phyloP scores from a whole-genome alignment of 352 stramenopile species.

The Globisporangium irregulare region DNA sequence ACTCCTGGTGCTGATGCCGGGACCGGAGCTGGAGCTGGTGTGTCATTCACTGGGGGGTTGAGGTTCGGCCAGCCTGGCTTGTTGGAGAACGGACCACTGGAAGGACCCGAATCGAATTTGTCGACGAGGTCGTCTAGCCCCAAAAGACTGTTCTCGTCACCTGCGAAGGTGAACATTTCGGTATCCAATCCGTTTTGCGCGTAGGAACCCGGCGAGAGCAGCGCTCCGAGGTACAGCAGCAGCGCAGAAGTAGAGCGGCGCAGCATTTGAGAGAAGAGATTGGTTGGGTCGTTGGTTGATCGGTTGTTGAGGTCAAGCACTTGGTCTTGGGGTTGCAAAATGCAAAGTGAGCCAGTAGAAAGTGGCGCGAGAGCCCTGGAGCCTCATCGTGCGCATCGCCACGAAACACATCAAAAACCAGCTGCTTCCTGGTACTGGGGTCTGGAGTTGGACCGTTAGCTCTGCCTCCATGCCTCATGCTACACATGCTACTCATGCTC shows the following conservation, averaged over 20 bases:
- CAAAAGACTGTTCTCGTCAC: neutral
- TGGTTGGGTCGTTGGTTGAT: neutral
- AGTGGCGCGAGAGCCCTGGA: neutral
- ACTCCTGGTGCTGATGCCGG: neutral
- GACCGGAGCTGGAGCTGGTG: neutral
- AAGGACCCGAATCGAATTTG: constrained; percentile 1
- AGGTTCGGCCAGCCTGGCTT: constrained; percentile 8
- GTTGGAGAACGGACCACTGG: constrained; percentile 8
- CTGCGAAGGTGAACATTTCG: neutral
- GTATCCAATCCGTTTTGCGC: neutral
- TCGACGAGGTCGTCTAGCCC: neutral
- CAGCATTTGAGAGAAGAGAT: neutral
- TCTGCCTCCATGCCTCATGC: neutral
- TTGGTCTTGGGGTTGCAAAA: constrained; percentile 8
- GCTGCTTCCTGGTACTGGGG: neutral
- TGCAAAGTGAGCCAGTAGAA: constrained; percentile 6
- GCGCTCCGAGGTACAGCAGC: neutral
- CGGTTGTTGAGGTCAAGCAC: constrained; percentile 4
- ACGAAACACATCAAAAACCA: neutral
- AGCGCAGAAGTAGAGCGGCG: neutral
- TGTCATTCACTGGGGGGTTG: neutral
- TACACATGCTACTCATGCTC: neutral
- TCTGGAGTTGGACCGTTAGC: neutral
- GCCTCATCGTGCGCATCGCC: neutral
- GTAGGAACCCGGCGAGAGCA: neutral